These are phyloP conservation scores for Physaria fendleri DNA, from an alignment of 345 rosid species.

Conservation along the genomic window DNA sequence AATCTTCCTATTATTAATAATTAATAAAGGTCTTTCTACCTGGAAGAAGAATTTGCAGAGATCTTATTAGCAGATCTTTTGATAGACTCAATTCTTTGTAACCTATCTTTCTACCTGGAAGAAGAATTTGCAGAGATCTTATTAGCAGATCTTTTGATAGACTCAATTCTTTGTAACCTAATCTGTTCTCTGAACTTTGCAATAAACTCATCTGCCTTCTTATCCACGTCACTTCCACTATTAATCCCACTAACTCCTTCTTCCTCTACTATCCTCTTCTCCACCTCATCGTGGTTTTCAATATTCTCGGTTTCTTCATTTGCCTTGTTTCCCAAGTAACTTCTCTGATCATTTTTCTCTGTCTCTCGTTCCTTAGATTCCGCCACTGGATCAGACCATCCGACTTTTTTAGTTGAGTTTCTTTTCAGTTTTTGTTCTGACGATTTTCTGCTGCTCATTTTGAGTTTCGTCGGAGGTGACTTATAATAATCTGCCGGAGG, in stretches of 20 bases:
- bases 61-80: constrained; percentile 50
- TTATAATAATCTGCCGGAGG: constrained; percentile 36
- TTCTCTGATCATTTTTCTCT: constrained; percentile 16
- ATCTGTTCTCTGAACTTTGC: constrained; percentile 99
- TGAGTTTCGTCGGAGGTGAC: constrained; percentile 32
- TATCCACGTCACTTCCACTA: constrained; percentile 75
- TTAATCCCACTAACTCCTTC: constrained; percentile 29
- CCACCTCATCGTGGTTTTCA: not conserved
- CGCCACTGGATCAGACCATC: constrained; percentile 31
- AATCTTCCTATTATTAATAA: not conserved
- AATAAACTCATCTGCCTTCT: constrained; percentile 95
- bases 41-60: constrained; percentile 18
- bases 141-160: constrained; percentile 63
- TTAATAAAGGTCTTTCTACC: constrained; percentile 11
- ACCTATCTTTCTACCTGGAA: constrained; percentile 43
- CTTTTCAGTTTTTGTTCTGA: constrained; percentile 23
- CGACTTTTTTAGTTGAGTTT: constrained; percentile 26
- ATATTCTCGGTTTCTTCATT: constrained; percentile 25
- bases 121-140: constrained; percentile 20
- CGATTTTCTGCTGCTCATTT: constrained; percentile 10
- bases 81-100: constrained; percentile 86
- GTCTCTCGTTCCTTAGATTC: constrained; percentile 20
- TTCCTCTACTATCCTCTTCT: constrained; percentile 12
- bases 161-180: constrained; percentile 89
- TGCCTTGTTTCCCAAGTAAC: constrained; percentile 26